A percentile compares a stretch with the other conserved stretches of the same genome.
Conservation (phyloP, 345 rosid genomes). For the Bruguiera sexangula region DNA sequence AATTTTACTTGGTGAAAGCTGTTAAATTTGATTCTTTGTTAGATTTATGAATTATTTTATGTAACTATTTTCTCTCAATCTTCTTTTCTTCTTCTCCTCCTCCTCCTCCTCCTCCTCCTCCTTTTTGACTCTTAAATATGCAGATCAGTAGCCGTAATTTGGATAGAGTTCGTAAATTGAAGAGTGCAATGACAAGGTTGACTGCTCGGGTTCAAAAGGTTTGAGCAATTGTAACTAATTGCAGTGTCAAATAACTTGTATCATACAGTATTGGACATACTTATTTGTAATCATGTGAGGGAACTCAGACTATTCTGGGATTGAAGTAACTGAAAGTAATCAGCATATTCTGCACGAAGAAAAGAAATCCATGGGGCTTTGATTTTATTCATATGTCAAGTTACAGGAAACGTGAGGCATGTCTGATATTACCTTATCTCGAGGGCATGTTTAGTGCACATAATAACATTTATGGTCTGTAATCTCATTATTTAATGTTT, state of each 20-base stretch:
- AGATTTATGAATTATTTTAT: too few relatives aligned
- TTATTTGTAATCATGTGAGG: neutral
- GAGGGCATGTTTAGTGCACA: neutral
- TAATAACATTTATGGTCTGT: too few relatives aligned
- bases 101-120: neutral
- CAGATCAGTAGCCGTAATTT: conserved; percentile 62
- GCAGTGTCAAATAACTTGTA: neutral
- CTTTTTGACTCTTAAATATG: neutral
- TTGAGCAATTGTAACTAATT: neutral
- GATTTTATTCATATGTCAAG: neutral
- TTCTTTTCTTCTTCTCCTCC: neutral
- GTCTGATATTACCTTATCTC: neutral
- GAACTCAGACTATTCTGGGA: neutral
- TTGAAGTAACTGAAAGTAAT: neutral
- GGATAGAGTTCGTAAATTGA: conserved; percentile 96
- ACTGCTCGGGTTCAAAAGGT: conserved; percentile 99
- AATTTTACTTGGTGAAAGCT: too few relatives aligned
- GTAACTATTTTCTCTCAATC: neutral
- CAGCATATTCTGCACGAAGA: neutral
- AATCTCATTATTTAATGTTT: too few relatives aligned
- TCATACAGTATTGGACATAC: neutral
- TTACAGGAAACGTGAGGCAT: neutral
- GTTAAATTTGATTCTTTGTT: too few relatives aligned
- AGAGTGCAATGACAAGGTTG: conserved; percentile 98
- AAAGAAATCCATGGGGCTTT: neutral